Evolutionary conservation across 202 grass and related monocot genomes (phyloP).

Genomic region (Setaria viridis): DNA sequence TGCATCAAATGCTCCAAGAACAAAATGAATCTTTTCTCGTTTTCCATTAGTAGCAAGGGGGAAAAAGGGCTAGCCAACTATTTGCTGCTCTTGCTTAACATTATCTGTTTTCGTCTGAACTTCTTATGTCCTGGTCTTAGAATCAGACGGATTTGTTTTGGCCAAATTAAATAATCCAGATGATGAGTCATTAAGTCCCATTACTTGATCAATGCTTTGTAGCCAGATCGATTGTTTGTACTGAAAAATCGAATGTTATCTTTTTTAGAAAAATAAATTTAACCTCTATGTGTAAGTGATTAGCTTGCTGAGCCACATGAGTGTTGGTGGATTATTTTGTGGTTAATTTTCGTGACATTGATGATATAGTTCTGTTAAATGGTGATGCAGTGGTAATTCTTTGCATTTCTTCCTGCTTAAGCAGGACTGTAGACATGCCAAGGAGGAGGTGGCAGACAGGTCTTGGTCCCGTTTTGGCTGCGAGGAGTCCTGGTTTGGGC

Average conservation of each 20-base stretch:
- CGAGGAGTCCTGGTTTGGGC: slow-evolving; percentile 54
- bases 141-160: background rate
- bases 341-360: background rate
- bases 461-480: slow-evolving; percentile 29
- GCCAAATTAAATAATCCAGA: background rate
- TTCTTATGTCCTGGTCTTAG: background rate
- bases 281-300: background rate
- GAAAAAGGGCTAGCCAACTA: background rate
- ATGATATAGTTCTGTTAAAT: slow-evolving; percentile 2
- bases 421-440: slow-evolving; percentile 47
- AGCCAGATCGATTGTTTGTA: background rate
- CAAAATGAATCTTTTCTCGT: background rate
- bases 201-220: background rate
- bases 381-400: slow-evolving; percentile 25
- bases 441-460: slow-evolving; percentile 16
- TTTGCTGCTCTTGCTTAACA: background rate
- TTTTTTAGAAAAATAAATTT: background rate
- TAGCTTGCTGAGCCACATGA: background rate
- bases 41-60: background rate
- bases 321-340: background rate
- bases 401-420: slow-evolving; percentile 45
- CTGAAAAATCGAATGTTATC: background rate
- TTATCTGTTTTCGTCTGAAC: background rate
- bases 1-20: background rate
- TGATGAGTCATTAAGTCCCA: background rate